phyloP scores from a whole-genome alignment of 169 alveolate genomes.

The Plasmodium blacklocki region DNA sequence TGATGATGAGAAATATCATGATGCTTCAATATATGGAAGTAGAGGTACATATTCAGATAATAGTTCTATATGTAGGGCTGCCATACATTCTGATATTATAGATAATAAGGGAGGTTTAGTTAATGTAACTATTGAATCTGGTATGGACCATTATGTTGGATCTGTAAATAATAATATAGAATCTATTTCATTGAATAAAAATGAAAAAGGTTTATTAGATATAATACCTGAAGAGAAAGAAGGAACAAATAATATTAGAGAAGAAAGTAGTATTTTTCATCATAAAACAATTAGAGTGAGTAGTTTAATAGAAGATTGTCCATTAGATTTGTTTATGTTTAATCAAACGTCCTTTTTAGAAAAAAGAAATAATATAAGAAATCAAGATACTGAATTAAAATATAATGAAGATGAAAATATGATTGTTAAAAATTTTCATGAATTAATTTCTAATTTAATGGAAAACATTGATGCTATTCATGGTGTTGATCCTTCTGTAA shows the following conservation, averaged over 20 bases:
- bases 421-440: constrained; percentile 25
- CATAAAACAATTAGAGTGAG: constrained; percentile 68
- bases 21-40: constrained; percentile 86
- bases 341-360: constrained; percentile 64
- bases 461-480: constrained; percentile 87
- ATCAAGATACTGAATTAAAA: constrained; percentile 1
- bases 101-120: constrained; percentile 87
- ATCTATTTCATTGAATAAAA: constrained; percentile 85
- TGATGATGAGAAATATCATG: constrained; percentile 71
- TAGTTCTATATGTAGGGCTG: constrained; percentile 92
- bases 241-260: constrained; percentile 46
- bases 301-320: constrained; percentile 51
- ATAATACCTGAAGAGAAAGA: constrained; percentile 73
- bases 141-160: constrained; percentile 88
- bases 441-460: constrained; percentile 74
- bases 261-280: constrained; percentile 68
- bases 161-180: constrained; percentile 88
- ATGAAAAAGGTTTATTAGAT: constrained; percentile 82
- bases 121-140: constrained; percentile 89
- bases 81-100: constrained; percentile 91
- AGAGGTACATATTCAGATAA: constrained; percentile 89
- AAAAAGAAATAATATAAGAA: constrained; percentile 7
- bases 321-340: constrained; percentile 52
- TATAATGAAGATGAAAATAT: constrained; percentile 45
- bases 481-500: constrained; percentile 90